Percentiles rank a stretch among this genome's conserved stretches.
Conservation (phyloP, 1,139 yeast genomes). For the Pichia terricola region DNA sequence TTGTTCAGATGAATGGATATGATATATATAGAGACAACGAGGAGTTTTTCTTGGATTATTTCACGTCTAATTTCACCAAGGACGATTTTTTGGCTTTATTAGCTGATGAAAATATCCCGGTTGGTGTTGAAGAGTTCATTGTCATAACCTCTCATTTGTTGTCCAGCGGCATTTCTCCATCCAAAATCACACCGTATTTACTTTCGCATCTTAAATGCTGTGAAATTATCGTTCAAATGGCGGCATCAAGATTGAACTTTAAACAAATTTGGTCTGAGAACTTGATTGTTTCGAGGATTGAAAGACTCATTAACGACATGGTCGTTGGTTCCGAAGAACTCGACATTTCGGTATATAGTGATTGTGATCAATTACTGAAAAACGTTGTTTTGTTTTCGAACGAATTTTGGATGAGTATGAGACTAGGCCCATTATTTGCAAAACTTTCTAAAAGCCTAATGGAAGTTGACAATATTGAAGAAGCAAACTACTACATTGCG, state of each 20-base stretch:
- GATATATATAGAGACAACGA: constrained; percentile 30
- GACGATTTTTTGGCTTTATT: constrained; percentile 12
- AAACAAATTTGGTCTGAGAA: constrained; percentile 15
- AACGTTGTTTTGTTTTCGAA: constrained; percentile 15
- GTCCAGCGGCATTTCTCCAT: constrained; percentile 5
- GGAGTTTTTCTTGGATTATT: constrained; percentile 26
- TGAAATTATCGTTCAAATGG: constrained; percentile 25
- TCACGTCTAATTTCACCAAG: constrained; percentile 17
- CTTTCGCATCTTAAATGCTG: constrained; percentile 14
- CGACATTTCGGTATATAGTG: constrained; percentile 12
- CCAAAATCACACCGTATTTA: constrained; percentile 11
- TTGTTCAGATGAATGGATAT: constrained; percentile 35
- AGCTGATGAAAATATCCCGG: constrained; percentile 1
- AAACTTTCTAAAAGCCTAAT: constrained; percentile 5
- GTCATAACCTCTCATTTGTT: constrained; percentile 12
- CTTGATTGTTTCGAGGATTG: constrained; percentile 14
- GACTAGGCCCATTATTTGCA: constrained; percentile 9
- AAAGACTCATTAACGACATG: constrained; percentile 21
- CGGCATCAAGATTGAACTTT: constrained; percentile 12
- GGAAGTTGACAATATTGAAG: constrained; percentile 21
- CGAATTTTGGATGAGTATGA: constrained; percentile 20
- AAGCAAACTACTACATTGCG: constrained; percentile 24
- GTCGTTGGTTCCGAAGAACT: constrained; percentile 17
- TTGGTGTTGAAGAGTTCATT: constrained; percentile 16
- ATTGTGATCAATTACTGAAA: constrained; percentile 14